Evolutionary conservation across 2,329 filamentous ascomycete species (phyloP), one percentile per base, ranked within the genome.

Genomic region (Mariannaea elegans): DNA sequence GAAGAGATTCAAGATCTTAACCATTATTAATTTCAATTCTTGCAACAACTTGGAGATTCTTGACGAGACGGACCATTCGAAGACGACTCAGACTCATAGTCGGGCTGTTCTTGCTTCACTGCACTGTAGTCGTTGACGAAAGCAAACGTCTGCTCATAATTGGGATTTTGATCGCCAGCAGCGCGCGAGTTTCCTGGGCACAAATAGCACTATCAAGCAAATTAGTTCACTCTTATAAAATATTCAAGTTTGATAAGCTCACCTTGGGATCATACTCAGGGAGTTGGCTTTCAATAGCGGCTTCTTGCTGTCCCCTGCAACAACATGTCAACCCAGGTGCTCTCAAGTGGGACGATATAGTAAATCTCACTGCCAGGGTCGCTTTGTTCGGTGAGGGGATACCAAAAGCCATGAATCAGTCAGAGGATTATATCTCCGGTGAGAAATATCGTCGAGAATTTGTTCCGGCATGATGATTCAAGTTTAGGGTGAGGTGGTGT

Each of bases 91-190:
- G 77, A 76, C 32, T 76, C 73, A 77, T 98, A 99, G 46, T 92
- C 88, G 27, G 90, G 88, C 77, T 99, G 95, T 64, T 91, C 84
- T 78, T 97, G 94, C 79, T 97, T 97, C 49, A 99, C 94, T 2
- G 95, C 95, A 71, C 93, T 96, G 78, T 95, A 99, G 76, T 99
- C 95, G 72, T 99, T 99, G 67, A 98, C 91, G 72, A 99, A 99
- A 36, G 94, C 90, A 74, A 96, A 98, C 0, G 93, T 97, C 71
- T 87, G 87, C 51, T 91, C 84, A 74, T 98, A 99, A 53, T 91
- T 82, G 1, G 95, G 94, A 71, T 99, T 99, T 61, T 77, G 75
- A 71, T 95, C 93, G 55, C 95, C 95, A 69, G 93, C 88, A 3
- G 95, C 95, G 56, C 95, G 90, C 66, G 90, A 84, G 75, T 99